Conservation (phyloP, 306 rosid genomes). For the Echinosophora koreensis region DNA sequence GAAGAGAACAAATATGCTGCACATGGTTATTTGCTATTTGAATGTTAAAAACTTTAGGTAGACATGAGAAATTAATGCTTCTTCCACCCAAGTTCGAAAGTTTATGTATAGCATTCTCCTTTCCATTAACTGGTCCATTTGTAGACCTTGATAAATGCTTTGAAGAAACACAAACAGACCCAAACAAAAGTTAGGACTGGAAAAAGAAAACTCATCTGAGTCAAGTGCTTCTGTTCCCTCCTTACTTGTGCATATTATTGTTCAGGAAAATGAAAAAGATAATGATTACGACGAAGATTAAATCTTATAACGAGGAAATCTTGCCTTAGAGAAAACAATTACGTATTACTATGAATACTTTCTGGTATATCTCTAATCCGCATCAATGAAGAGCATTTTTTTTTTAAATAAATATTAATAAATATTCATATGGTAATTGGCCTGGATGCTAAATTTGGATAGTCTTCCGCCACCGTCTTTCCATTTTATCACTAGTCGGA, state of each 20-base stretch:
- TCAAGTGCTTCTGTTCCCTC: constrained; percentile 34
- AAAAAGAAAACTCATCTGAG: constrained; percentile 19
- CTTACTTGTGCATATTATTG: not conserved
- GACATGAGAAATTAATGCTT: not conserved
- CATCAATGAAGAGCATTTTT: not conserved
- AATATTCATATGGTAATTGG: constrained; percentile 43
- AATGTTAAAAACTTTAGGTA: not conserved
- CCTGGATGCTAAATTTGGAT: not conserved
- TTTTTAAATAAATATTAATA: not conserved
- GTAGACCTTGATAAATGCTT: not conserved
- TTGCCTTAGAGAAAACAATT: not conserved
- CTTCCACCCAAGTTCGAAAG: not conserved
- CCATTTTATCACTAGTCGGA: too few relatives aligned
- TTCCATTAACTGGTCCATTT: not conserved
- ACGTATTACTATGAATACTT: constrained; percentile 21
- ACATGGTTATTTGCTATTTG: constrained; percentile 10
- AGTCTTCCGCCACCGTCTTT: too few relatives aligned
- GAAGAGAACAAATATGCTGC: constrained; percentile 13
- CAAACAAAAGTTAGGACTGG: constrained; percentile 34
- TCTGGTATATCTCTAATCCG: constrained; percentile 42
- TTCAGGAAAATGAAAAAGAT: not conserved
- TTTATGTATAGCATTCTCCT: not conserved
- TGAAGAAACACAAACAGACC: not conserved
- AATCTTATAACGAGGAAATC: not conserved
- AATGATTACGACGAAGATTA: not conserved